A percentile compares a stretch with the other conserved stretches of the same genome.
Conservation (phyloP, 441 rosid genomes). For the Erysimum cheiri region DNA sequence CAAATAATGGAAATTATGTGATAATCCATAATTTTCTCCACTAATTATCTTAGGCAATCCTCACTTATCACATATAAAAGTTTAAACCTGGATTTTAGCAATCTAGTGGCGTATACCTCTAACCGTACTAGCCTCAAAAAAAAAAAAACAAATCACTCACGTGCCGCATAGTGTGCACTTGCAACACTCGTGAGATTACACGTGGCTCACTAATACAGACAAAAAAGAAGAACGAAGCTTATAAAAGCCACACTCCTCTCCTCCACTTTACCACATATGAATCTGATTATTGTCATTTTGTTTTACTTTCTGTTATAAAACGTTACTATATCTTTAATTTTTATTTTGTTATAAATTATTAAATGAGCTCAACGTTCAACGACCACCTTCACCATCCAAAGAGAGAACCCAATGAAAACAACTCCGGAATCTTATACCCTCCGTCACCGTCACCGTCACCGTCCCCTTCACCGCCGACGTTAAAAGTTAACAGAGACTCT, state of each 20-base stretch:
- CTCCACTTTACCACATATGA: conserved; percentile 2
- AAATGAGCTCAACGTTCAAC: conserved; percentile 60
- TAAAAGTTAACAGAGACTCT: conserved; percentile 64
- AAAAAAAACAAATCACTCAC: not conserved
- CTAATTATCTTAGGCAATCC: conserved; percentile 2
- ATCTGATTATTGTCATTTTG: conserved; percentile 5
- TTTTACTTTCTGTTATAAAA: too few relatives aligned
- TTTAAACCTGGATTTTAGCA: conserved; percentile 32
- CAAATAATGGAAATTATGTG: conserved; percentile 19
- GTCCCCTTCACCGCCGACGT: conserved; percentile 43
- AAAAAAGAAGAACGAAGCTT: not conserved
- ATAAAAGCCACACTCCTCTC: conserved; percentile 31
- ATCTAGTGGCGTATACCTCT: conserved; percentile 39
- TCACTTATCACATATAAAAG: conserved; percentile 5
- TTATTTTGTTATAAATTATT: not conserved
- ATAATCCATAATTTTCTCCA: conserved; percentile 36
- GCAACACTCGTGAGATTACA: conserved; percentile 19
- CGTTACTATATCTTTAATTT: not conserved
- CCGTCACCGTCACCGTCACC: conserved; percentile 32
- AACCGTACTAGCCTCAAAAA: conserved; percentile 21
- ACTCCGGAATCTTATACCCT: conserved; percentile 23
- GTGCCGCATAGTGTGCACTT: conserved; percentile 24
- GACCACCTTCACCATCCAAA: conserved; percentile 42
- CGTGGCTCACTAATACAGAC: conserved; percentile 16
- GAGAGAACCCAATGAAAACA: conserved; percentile 41